phyloP scores from a whole-genome alignment of 2,329 filamentous ascomycete species.

The Cordyceps militaris region DNA sequence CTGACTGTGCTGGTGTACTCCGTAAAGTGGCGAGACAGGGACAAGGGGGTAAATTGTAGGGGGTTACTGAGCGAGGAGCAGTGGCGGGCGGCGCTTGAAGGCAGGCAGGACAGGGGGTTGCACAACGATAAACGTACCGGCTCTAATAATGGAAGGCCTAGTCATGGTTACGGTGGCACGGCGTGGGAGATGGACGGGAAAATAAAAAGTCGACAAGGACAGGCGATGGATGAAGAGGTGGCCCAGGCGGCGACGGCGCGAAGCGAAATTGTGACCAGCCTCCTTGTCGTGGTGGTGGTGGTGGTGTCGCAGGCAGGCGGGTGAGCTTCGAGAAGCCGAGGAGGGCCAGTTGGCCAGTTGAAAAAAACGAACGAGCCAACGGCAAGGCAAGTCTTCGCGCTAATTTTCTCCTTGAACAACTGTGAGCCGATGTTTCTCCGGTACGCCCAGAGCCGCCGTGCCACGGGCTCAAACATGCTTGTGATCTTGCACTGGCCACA shows the following conservation, averaged over 20 bases:
- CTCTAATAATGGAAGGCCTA: constrained; percentile 52
- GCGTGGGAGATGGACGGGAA: neutral
- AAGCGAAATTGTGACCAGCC: constrained; percentile 6
- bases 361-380: too few relatives aligned
- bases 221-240: neutral
- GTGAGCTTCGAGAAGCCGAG: neutral
- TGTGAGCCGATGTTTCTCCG: too few relatives aligned
- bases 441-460: too few relatives aligned
- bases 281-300: too few relatives aligned
- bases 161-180: constrained; percentile 46
- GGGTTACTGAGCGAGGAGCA: constrained; percentile 15
- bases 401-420: too few relatives aligned
- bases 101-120: constrained; percentile 10
- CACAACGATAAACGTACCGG: constrained; percentile 53
- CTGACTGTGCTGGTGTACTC: neutral
- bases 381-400: too few relatives aligned
- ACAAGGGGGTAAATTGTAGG: constrained; percentile 4
- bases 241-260: constrained; percentile 3
- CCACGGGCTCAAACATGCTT: too few relatives aligned
- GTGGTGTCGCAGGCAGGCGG: neutral
- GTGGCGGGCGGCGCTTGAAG: constrained; percentile 9
- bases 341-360: too few relatives aligned
- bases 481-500: too few relatives aligned
- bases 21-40: neutral
- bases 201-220: constrained; percentile 10